Evolutionary conservation across 78 protist species (phyloP).

Genomic region (Chrysochromulina parva): DNA sequence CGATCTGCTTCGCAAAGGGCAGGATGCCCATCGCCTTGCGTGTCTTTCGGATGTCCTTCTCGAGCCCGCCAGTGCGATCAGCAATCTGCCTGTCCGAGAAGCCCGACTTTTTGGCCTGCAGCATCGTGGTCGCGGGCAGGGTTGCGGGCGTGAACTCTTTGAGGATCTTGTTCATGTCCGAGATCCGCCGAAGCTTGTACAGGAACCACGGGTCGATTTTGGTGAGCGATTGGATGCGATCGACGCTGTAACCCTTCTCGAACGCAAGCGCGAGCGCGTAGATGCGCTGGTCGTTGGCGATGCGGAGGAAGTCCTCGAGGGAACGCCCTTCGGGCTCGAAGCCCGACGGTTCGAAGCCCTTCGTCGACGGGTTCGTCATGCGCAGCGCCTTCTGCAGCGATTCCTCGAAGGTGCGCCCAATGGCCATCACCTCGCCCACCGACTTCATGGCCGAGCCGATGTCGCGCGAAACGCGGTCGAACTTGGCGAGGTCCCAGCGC

Average conservation of each 20-base stretch:
- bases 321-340: not conserved
- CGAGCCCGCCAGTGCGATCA: slow-evolving; percentile 46
- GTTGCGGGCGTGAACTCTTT: not conserved
- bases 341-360: slow-evolving; percentile 6
- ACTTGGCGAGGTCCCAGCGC: slow-evolving; percentile 86
- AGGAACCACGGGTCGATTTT: slow-evolving; percentile 93
- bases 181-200: slow-evolving; percentile 74
- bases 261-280: slow-evolving; percentile 82
- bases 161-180: slow-evolving; percentile 9
- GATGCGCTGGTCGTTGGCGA: slow-evolving; percentile 62
- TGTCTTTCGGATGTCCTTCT: slow-evolving; percentile 63
- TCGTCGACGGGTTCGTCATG: slow-evolving; percentile 10
- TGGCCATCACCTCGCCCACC: slow-evolving; percentile 97
- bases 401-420: slow-evolving; percentile 94
- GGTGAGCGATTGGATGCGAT: slow-evolving; percentile 78
- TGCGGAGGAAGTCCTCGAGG: slow-evolving; percentile 7
- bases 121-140: not conserved
- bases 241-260: slow-evolving; percentile 74
- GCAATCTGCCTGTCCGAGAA: slow-evolving; percentile 55
- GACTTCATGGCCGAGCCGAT: slow-evolving; percentile 89
- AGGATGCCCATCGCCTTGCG: slow-evolving; percentile 44
- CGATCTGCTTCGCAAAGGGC: slow-evolving; percentile 95
- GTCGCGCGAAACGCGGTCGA: slow-evolving; percentile 65
- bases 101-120: slow-evolving; percentile 32
- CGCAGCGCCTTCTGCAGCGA: slow-evolving; percentile 76